Base-by-base conservation (phyloP, 2,329 filamentous ascomycete species). In the Pseudogymnoascus sp. region DNA sequence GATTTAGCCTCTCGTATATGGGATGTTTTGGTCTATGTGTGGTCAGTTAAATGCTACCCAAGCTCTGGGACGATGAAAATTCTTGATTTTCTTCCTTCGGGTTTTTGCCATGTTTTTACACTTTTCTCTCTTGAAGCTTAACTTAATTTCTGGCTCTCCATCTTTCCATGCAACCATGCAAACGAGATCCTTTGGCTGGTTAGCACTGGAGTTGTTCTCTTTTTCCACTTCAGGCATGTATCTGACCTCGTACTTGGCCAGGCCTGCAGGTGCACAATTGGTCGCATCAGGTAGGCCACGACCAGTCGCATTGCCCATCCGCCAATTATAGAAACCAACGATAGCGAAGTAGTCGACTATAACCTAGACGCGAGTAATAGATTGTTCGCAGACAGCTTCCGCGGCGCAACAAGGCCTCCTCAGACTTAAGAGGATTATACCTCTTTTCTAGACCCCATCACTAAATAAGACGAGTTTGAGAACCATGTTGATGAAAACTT, bases 81-180 rank as follows among this genome's bases (percentile, higher is more conserved):
- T 65, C 31, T 67, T 10, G 11, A 68, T 28, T 68, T 68, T 65
- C 63, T 68, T 68, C 63, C 65, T 68, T 11, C 7, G 57, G 45
- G 51, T 65, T 6, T 68, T 37, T 67, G 62, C 31, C 28, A 65
- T 68, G 60, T 21, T 45, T 67, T 68, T 68, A 62, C 31, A 63
- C 63, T 65, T 61, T 43, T 68, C 62, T 65, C 51, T 68, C 63
- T 68, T 68, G 10, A 67, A 68, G 63, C 48, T 62, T 67, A 67
- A 65, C 39, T 66, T 65, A 60, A 68, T 67, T 23, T 68, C 54
- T 63, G 21, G 62, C 57, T 67, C 43, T 68, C 23, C 45, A 57
- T 66, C 37, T 67, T 68, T 68, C 45, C 34, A 67, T 67, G 21
- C 1, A 65, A 67, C 61, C 28, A 68, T 68, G 23, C 13, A 67